Evolutionary conservation across 495 filamentous ascomycete genomes (phyloP), one percentile per base, ranked within the genome.

Genomic region (Lasiosphaeriaceae sp.): DNA sequence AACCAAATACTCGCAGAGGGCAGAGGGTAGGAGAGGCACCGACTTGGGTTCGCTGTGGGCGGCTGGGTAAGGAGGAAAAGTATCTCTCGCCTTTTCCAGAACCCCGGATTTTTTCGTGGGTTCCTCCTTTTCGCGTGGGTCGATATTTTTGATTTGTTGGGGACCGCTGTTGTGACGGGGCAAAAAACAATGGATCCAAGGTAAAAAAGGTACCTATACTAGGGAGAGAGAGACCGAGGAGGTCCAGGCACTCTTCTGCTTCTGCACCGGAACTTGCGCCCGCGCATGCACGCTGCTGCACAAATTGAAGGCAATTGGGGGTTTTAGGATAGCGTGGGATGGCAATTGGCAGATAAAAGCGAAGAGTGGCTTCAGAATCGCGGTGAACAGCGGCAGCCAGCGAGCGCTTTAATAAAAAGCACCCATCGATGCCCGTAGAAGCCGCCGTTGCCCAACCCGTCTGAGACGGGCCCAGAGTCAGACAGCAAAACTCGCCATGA

Each of bases 141-240:
- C 59, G 63, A 62, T 55, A 62, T 34, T 45, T n/a, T 39, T 46
- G 59, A 65, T 62, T 65, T 65, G 63, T 65, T 65, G 63, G 63
- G 63, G 52, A 44, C 47, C 48, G 43, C 48, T 34, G 50, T 50
- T 59, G 50, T 34, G 44, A 44, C 39, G 49, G 50, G 50, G 46
- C 37, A 45, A 59, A 39, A 50, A 53, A 26, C 45, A 35, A 43
- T 26, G 26, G 17, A 39, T 31, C 17, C 21, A 16, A n/a, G 44
- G 39, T 22, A 34, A n/a, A n/a, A n/a, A n/a, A n/a, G n/a, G n/a
- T n/a, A n/a, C n/a, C n/a, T n/a, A n/a, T n/a, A n/a, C n/a, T n/a
- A n/a, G n/a, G n/a, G 21, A n/a, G 48, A 12, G 45, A 22, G 20
- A 47, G 4, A 22, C 22, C 12, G 26, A 31, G 26, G 26, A 31